phyloP scores from a whole-genome alignment of 306 rosid species.

The Quillaja saponaria region DNA sequence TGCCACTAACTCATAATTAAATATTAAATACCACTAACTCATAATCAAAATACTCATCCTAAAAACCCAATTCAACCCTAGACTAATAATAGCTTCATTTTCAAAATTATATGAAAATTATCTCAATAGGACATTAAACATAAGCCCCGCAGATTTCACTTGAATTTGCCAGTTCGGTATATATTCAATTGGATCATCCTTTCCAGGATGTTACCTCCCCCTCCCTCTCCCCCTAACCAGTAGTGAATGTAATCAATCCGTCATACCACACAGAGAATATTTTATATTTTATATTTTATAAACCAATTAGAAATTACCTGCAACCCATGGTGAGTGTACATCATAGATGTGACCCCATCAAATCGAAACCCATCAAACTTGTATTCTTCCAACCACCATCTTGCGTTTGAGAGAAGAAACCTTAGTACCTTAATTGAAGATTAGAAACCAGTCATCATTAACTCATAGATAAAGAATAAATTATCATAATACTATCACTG shows the following conservation, averaged over 20 bases:
- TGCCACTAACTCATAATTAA: no score
- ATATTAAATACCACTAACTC: no score
- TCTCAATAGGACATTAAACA: no score
- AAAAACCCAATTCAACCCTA: no score
- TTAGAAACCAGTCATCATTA: slow-evolving; percentile 13
- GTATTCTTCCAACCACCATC: slow-evolving; percentile 99
- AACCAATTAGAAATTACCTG: slow-evolving; percentile 60
- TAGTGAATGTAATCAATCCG: slow-evolving; percentile 6
- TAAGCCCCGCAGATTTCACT: no score
- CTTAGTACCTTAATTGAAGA: slow-evolving; percentile 69
- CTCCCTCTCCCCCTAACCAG: neutral
- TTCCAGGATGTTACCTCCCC: no score
- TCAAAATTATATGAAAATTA: no score
- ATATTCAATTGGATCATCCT: no score
- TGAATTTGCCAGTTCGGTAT: no score
- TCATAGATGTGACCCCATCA: slow-evolving; percentile 99
- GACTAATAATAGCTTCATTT: no score
- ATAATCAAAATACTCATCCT: no score
- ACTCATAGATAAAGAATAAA: slow-evolving; percentile 24
- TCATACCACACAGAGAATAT: neutral
- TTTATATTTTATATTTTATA: no score
- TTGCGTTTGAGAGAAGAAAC: slow-evolving; percentile 90
- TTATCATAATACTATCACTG: slow-evolving; percentile 2
- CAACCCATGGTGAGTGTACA: slow-evolving; percentile 97
- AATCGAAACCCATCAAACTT: slow-evolving; percentile 97